These are phyloP conservation scores for Penicillium herquei DNA, from an alignment of 495 filamentous ascomycete species.

Conservation along the genomic window DNA sequence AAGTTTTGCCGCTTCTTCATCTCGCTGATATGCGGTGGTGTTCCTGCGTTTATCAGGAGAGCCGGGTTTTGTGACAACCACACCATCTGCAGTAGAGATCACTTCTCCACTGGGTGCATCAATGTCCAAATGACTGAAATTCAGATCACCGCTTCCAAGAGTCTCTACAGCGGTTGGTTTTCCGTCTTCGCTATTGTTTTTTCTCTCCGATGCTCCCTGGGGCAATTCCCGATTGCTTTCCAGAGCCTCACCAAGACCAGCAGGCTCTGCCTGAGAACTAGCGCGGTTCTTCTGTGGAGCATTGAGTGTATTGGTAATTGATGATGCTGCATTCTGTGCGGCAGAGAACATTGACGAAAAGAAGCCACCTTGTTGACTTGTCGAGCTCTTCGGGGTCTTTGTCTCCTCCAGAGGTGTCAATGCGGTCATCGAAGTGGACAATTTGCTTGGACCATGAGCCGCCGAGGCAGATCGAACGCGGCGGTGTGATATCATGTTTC, in stretches of 20 bases:
- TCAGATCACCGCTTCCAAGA: constrained; percentile 82
- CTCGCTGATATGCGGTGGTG: constrained; percentile 39
- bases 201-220: constrained; percentile 13
- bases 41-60: constrained; percentile 38
- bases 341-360: constrained; percentile 92
- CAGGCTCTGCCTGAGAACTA: constrained; percentile 22
- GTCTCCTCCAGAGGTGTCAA: constrained; percentile 69
- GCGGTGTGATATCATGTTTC: constrained; percentile 76
- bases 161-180: constrained; percentile 85
- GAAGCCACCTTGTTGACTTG: constrained; percentile 63
- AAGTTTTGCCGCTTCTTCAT: constrained; percentile 53
- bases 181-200: constrained; percentile 40
- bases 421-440: constrained; percentile 75
- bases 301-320: constrained; percentile 78
- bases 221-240: constrained; percentile 26
- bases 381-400: constrained; percentile 44
- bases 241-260: constrained; percentile 24
- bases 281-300: constrained; percentile 42
- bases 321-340: constrained; percentile 91
- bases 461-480: constrained; percentile 65
- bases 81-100: constrained; percentile 37
- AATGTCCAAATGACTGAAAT: constrained; percentile 71
- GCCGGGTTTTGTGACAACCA: constrained; percentile 41
- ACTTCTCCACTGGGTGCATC: constrained; percentile 39
- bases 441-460: constrained; percentile 76